phyloP scores from a whole-genome alignment of 176 grass and related monocot species.

The Rhipidocladum racemiflorum region DNA sequence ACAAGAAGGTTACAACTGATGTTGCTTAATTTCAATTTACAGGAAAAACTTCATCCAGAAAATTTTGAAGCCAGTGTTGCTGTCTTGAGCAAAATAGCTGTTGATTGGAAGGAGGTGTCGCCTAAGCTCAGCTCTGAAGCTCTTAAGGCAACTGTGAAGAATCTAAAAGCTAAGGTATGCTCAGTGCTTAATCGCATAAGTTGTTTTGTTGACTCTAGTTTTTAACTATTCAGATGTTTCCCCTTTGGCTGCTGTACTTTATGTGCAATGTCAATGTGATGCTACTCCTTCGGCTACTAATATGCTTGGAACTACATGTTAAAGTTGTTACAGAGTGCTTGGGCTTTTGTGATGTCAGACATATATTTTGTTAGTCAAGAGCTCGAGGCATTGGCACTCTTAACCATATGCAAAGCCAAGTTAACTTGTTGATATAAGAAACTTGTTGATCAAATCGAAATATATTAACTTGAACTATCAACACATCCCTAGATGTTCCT shows the following conservation, averaged over 20 bases:
- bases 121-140: conserved; percentile 61
- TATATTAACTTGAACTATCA: neutral
- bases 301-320: neutral
- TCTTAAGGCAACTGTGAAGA: conserved; percentile 66
- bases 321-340: neutral
- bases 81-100: conserved; percentile 57
- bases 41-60: conserved; percentile 67
- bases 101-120: conserved; percentile 74
- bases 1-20: neutral
- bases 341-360: neutral
- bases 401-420: neutral
- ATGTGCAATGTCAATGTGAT: neutral
- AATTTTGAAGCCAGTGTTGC: conserved; percentile 71
- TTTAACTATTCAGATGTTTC: conserved; percentile 1
- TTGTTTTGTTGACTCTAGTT: neutral
- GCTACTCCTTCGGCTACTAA: neutral
- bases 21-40: conserved; percentile 24
- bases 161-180: conserved; percentile 73
- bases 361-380: neutral
- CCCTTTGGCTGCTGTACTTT: neutral
- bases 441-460: neutral
- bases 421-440: neutral
- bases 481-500: neutral
- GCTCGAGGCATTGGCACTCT: neutral
- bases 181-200: neutral